A percentile compares a stretch with the other conserved stretches of the same genome.
Evolutionary conservation across 495 filamentous ascomycete species (phyloP).

Genomic region (Xylaria nigripes): DNA sequence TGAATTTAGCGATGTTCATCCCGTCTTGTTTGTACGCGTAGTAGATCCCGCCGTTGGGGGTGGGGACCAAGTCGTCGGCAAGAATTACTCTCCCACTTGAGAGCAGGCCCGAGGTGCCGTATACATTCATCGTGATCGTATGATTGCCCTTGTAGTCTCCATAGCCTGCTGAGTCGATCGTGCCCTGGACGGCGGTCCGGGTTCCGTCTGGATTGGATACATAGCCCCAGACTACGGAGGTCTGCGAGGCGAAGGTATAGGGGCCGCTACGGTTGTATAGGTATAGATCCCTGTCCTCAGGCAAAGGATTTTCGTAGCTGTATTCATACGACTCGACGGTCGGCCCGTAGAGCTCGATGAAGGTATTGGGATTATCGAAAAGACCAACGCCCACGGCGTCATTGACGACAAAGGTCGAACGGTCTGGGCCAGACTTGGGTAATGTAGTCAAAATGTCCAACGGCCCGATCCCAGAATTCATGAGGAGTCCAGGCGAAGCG

Average conservation of each 20-base stretch:
- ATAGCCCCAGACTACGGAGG: constrained; percentile 34
- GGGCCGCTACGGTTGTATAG: constrained; percentile 27
- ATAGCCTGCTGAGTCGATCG: constrained; percentile 32
- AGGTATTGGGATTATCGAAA: constrained; percentile 42
- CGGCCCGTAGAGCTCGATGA: constrained; percentile 29
- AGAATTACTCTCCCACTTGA: constrained; percentile 30
- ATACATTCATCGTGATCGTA: constrained; percentile 37
- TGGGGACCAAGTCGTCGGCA: constrained; percentile 25
- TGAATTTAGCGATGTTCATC: constrained; percentile 33
- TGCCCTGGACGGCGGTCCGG: constrained; percentile 30
- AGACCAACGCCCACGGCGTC: constrained; percentile 29
- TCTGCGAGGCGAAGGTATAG: constrained; percentile 32
- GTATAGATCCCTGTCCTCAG: constrained; percentile 27
- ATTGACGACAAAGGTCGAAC: constrained; percentile 30
- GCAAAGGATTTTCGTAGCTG: constrained; percentile 26
- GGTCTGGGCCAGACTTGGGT: constrained; percentile 15
- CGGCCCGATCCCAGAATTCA: constrained; percentile 45
- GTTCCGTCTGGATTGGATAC: constrained; percentile 26
- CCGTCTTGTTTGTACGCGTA: constrained; percentile 31
- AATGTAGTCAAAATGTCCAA: constrained; percentile 20
- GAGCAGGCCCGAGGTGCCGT: constrained; percentile 35
- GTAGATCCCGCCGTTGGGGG: constrained; percentile 25
- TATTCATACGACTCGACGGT: constrained; percentile 30
- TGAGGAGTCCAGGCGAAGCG: constrained; percentile 48
- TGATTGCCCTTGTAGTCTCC: constrained; percentile 21